Conservation (phyloP, 345 rosid species). For the Aegle marmelos region DNA sequence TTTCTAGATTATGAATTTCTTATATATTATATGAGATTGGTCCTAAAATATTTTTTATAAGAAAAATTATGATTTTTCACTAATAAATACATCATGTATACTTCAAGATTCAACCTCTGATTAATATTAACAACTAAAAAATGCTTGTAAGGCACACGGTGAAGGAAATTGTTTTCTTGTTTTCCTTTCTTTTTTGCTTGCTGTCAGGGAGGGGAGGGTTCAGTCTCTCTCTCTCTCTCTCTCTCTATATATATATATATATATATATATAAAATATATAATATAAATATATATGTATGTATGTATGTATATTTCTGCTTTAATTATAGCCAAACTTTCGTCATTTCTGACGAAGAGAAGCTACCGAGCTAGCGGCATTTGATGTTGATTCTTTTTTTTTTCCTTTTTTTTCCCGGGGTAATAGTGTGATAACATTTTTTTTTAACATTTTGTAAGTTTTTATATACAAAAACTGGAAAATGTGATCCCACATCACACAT, state of each 20-base stretch:
- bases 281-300: too few species aligned
- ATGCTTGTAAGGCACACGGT: neutral
- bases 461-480: neutral
- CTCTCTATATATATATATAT: too few species aligned
- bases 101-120: neutral
- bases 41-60: too few species aligned
- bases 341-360: neutral
- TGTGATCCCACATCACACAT: neutral
- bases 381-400: neutral
- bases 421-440: neutral
- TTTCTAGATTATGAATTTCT: too few species aligned
- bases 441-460: neutral
- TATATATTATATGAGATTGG: too few species aligned
- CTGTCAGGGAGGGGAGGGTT: neutral
- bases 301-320: neutral
- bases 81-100: neutral
- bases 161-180: neutral
- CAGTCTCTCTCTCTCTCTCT: too few species aligned
- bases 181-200: neutral
- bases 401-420: too few species aligned
- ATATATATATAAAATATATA: too few species aligned
- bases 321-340: neutral
- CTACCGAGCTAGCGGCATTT: neutral
- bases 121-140: neutral
- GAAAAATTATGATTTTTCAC: too few species aligned